Percentiles rank a stretch among this genome's conserved stretches.
Evolutionary conservation across 2,329 filamentous ascomycete genomes (phyloP).

Genomic region (Aureobasidium namibiae): DNA sequence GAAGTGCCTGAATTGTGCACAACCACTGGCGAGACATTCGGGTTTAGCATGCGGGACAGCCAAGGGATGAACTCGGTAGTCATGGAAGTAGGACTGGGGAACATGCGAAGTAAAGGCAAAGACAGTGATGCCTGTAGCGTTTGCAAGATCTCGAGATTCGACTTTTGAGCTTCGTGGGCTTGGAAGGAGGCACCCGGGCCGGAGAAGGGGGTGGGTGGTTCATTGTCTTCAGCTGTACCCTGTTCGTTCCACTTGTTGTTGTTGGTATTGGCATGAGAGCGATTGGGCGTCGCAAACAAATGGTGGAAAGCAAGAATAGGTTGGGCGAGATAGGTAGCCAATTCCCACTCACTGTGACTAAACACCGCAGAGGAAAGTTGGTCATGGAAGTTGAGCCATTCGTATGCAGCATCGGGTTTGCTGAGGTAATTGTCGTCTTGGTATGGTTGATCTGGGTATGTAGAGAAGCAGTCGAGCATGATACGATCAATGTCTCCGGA

Average conservation of each 20-base stretch:
- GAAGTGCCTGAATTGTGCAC: slow-evolving; percentile 45
- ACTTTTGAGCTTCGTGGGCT: slow-evolving; percentile 72
- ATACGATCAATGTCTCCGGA: slow-evolving; percentile 72
- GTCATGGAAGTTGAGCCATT: slow-evolving; percentile 95
- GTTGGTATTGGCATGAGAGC: slow-evolving; percentile 29
- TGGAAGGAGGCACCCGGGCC: slow-evolving; percentile 75
- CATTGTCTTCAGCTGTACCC: slow-evolving; percentile 29
- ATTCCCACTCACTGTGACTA: slow-evolving; percentile 84
- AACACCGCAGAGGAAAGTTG: slow-evolving; percentile 69
- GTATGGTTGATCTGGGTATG: slow-evolving; percentile 79
- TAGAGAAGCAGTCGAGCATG: slow-evolving; percentile 72
- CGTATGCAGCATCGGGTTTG: slow-evolving; percentile 80
- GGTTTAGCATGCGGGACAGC: slow-evolving; percentile 72
- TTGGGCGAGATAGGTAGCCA: slow-evolving; percentile 78
- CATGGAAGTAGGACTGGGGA: slow-evolving; percentile 70
- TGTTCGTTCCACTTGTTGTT: slow-evolving; percentile 33
- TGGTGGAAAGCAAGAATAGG: slow-evolving; percentile 84
- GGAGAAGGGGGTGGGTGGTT: slow-evolving; percentile 57
- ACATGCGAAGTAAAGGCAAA: slow-evolving; percentile 63
- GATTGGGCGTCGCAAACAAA: slow-evolving; percentile 70
- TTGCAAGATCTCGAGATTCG: slow-evolving; percentile 66
- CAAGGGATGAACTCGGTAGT: slow-evolving; percentile 79
- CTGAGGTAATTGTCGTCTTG: slow-evolving; percentile 88
- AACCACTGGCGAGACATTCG: slow-evolving; percentile 84
- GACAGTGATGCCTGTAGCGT: slow-evolving; percentile 64